A percentile compares a stretch with the other conserved stretches of the same genome.
phyloP scores from a whole-genome alignment of 2,329 filamentous ascomycete species.

The Fusarium albidum region DNA sequence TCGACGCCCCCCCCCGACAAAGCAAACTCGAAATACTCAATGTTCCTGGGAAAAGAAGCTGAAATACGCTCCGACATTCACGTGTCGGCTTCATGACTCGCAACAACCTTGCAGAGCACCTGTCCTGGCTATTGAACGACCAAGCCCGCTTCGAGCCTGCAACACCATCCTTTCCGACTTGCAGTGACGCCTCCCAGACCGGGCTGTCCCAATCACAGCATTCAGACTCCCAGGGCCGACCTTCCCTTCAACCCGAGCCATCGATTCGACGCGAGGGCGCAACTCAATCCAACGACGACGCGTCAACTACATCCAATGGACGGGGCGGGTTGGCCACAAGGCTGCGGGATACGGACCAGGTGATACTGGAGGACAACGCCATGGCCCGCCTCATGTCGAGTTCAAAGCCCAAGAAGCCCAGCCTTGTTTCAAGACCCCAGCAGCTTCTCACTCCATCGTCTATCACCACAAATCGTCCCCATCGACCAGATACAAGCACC shows the following conservation, averaged over 20 bases:
- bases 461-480: conserved; percentile 28
- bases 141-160: conserved; percentile 51
- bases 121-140: conserved; percentile 65
- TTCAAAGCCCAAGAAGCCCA: conserved; percentile 54
- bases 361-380: conserved; percentile 40
- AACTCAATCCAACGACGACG: conserved; percentile 4
- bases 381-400: conserved; percentile 58
- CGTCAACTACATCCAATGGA: conserved; percentile 32
- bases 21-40: conserved; percentile 27
- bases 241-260: conserved; percentile 4
- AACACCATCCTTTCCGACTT: conserved; percentile 48
- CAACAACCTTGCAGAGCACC: conserved; percentile 66
- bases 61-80: conserved; percentile 33
- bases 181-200: conserved; percentile 38
- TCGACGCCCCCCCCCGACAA: conserved; percentile 9
- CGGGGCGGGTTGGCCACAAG: conserved; percentile 30
- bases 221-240: conserved; percentile 12
- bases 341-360: conserved; percentile 39
- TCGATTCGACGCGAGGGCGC: conserved; percentile 8
- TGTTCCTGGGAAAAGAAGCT: conserved; percentile 35
- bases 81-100: conserved; percentile 65
- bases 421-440: conserved; percentile 50
- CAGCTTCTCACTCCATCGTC: conserved; percentile 52
- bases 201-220: conserved; percentile 39
- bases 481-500: conserved; percentile 25